Conservation (phyloP, 2,329 filamentous ascomycete genomes). For the Alternaria sp. region DNA sequence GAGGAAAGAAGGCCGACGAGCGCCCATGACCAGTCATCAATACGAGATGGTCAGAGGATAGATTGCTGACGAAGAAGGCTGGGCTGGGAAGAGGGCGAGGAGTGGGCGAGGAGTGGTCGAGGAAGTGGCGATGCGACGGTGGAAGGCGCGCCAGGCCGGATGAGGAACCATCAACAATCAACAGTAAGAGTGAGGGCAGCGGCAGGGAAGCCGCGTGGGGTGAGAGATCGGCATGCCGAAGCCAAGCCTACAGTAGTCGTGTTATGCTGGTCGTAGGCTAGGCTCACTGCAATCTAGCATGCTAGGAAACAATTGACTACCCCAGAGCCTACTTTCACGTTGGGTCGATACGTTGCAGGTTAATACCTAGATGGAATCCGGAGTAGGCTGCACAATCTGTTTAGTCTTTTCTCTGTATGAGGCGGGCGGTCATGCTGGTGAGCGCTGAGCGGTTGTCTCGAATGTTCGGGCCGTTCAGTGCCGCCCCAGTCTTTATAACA, state of each 20-base stretch:
- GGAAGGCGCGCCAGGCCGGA: conserved; percentile 4
- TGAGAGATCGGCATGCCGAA: background rate
- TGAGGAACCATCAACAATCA: background rate
- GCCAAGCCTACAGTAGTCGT: background rate
- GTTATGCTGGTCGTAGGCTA: background rate
- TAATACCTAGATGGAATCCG: background rate
- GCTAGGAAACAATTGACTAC: background rate
- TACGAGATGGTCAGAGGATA: background rate
- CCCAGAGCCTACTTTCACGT: background rate
- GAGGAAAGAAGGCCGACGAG: background rate
- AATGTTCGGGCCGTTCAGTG: conserved; percentile 6
- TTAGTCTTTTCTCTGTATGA: background rate
- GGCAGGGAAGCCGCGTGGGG: background rate
- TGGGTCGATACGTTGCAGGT: background rate
- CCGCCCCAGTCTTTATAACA: conserved; percentile 3
- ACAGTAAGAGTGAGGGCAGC: background rate
- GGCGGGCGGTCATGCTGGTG: background rate
- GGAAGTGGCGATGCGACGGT: conserved; percentile 8
- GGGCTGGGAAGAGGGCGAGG: background rate
- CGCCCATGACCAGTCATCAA: background rate
- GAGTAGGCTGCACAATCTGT: background rate
- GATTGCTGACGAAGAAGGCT: background rate
- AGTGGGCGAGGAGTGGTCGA: background rate
- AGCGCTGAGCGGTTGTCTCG: background rate
- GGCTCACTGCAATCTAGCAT: background rate